A percentile compares a stretch with the other conserved stretches of the same genome.
Conservation (phyloP, 2,329 filamentous ascomycete species). For the Ceratocystis cacaofunesta region DNA sequence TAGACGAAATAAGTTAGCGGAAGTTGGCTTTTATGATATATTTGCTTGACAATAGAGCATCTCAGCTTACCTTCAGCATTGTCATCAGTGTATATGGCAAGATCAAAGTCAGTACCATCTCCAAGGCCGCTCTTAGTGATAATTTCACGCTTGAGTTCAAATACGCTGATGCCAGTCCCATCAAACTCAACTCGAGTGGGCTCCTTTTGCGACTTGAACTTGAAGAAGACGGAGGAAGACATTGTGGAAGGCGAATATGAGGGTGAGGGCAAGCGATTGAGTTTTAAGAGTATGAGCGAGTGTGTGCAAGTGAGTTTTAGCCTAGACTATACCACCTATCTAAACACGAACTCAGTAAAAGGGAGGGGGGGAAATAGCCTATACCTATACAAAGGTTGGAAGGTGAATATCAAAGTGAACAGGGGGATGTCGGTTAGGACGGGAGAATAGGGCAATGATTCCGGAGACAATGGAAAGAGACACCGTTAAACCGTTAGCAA, state of each 20-base stretch:
- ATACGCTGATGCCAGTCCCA: conserved; percentile 93
- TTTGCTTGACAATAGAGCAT: not conserved
- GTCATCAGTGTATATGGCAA: conserved; percentile 87
- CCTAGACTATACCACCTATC: not conserved
- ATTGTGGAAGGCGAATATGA: conserved; percentile 36
- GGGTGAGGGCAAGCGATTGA: not conserved
- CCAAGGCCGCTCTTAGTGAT: conserved; percentile 87
- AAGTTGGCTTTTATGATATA: conserved; percentile 12
- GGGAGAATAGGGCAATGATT: not conserved
- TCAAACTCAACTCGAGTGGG: conserved; percentile 90
- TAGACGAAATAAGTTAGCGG: conserved; percentile 28
- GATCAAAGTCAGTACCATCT: conserved; percentile 90
- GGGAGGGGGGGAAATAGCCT: not conserved
- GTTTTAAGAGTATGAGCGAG: not conserved
- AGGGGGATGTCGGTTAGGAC: not conserved
- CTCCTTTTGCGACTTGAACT: conserved; percentile 98
- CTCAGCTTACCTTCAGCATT: conserved; percentile 62
- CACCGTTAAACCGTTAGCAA: conserved; percentile 8
- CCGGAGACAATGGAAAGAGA: conserved; percentile 6
- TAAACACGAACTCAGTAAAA: conserved; percentile 3
- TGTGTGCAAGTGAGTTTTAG: not conserved
- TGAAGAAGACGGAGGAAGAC: conserved; percentile 98
- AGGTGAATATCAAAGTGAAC: not conserved
- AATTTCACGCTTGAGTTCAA: conserved; percentile 97
- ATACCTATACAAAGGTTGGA: not conserved